phyloP scores from a whole-genome alignment of 2,329 filamentous ascomycete species.

The Pseudomassariella vexata region DNA sequence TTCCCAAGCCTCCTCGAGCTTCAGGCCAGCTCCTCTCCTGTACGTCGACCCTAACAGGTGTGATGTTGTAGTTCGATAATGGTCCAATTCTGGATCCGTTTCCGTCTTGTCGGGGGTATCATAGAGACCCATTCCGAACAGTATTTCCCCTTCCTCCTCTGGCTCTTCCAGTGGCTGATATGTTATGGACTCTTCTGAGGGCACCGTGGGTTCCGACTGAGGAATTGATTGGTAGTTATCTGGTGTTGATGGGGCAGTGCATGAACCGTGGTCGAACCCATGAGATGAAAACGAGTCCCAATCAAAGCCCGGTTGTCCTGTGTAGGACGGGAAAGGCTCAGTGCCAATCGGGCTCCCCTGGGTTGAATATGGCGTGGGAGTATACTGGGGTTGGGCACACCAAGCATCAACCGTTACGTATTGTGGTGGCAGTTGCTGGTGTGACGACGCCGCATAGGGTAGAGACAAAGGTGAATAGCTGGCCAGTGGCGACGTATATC shows the following conservation, averaged over 20 bases:
- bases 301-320: conserved; percentile 19
- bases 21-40: conserved; percentile 64
- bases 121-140: conserved; percentile 80
- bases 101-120: conserved; percentile 58
- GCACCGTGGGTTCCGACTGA: conserved; percentile 36
- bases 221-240: conserved; percentile 51
- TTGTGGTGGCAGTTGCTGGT: conserved; percentile 25
- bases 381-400: conserved; percentile 25
- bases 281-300: conserved; percentile 43
- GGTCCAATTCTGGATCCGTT: conserved; percentile 43
- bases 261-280: conserved; percentile 34
- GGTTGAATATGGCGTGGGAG: conserved; percentile 20
- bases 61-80: conserved; percentile 49
- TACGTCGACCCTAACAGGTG: conserved; percentile 47
- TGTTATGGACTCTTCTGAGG: conserved; percentile 43
- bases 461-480: conserved; percentile 49
- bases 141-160: conserved; percentile 59
- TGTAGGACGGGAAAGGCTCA: conserved; percentile 26
- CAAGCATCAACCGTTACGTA: conserved; percentile 35
- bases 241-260: conserved; percentile 53
- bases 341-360: conserved; percentile 16
- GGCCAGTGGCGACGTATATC: conserved; percentile 50
- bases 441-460: conserved; percentile 32
- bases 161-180: conserved; percentile 45
- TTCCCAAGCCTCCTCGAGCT: conserved; percentile 76